These are phyloP conservation scores for Panus rudis DNA, from an alignment of 768 basidiomycete genomes.

Conservation along the genomic window DNA sequence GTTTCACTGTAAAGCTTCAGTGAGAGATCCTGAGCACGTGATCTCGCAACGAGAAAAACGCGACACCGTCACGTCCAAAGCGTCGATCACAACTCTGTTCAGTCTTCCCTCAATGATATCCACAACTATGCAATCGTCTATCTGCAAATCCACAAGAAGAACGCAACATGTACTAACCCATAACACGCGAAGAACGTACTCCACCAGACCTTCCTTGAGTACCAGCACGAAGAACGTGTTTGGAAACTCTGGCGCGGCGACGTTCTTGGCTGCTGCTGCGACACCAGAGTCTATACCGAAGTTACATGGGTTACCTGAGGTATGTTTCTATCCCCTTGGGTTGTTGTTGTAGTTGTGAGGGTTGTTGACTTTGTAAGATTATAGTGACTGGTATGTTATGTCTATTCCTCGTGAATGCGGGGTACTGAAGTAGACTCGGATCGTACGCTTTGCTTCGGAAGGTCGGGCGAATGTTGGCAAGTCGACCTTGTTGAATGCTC, in stretches of 20 bases:
- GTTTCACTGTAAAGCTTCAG: too few species aligned
- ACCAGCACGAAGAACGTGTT: conserved; percentile 9
- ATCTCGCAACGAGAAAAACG: too few species aligned
- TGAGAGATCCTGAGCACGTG: too few species aligned
- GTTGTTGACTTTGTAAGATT: conserved; percentile 9
- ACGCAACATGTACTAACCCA: too few species aligned
- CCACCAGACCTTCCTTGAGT: too few species aligned
- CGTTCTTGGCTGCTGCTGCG: conserved; percentile 19
- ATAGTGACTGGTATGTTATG: conserved; percentile 19
- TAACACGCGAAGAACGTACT: too few species aligned
- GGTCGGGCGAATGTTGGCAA: conserved; percentile 79
- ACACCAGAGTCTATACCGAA: conserved; percentile 13
- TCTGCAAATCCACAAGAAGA: too few species aligned
- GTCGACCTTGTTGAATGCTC: conserved; percentile 64
- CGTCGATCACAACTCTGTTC: too few species aligned
- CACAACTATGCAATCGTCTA: too few species aligned
- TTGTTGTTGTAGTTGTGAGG: neutral
- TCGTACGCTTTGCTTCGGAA: conserved; percentile 19
- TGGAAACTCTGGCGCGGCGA: conserved; percentile 12
- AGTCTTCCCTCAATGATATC: too few species aligned
- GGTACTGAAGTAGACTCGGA: neutral
- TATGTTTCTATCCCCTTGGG: conserved; percentile 1
- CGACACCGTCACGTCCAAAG: too few species aligned
- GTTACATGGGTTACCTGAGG: conserved; percentile 20
- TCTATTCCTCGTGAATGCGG: neutral